These are phyloP conservation scores for Isatis tinctoria DNA, from an alignment of 345 rosid genomes.

Conservation along the genomic window DNA sequence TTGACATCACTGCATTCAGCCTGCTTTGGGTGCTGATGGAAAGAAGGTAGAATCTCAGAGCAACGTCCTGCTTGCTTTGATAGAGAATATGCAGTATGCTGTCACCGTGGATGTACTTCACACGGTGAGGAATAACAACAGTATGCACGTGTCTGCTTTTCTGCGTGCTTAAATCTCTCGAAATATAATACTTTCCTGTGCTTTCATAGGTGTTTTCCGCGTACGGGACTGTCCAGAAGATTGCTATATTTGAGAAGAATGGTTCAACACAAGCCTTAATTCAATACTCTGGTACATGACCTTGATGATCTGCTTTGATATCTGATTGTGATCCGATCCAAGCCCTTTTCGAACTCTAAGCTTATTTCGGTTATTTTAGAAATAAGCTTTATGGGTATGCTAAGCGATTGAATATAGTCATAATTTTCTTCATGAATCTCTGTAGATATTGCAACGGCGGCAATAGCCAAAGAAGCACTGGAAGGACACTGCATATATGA, in stretches of 20 bases:
- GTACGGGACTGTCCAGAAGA: constrained; percentile 87
- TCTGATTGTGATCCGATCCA: neutral
- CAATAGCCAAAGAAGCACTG: constrained; percentile 80
- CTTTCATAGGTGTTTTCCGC: constrained; percentile 73
- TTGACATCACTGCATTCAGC: constrained; percentile 38
- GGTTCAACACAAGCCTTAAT: constrained; percentile 92
- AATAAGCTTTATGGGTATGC: neutral
- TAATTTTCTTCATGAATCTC: constrained; percentile 1
- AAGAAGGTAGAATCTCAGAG: constrained; percentile 86
- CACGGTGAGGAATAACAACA: constrained; percentile 48
- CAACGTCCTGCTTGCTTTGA: constrained; percentile 90
- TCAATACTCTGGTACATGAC: constrained; percentile 74
- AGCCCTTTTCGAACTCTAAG: neutral
- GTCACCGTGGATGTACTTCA: constrained; percentile 91
- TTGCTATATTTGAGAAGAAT: constrained; percentile 94
- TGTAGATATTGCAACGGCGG: constrained; percentile 78
- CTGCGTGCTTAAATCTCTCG: neutral
- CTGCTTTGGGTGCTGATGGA: constrained; percentile 82
- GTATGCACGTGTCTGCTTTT: constrained; percentile 1
- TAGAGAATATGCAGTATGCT: constrained; percentile 98
- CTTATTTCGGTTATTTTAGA: neutral
- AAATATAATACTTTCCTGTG: neutral
- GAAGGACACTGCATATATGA: constrained; percentile 99
- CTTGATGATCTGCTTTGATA: constrained; percentile 8
- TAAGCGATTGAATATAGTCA: neutral